A percentile compares a stretch with the other conserved stretches of the same genome.
Conservation (phyloP, 495 filamentous ascomycete genomes). For the Neurospora sp. region DNA sequence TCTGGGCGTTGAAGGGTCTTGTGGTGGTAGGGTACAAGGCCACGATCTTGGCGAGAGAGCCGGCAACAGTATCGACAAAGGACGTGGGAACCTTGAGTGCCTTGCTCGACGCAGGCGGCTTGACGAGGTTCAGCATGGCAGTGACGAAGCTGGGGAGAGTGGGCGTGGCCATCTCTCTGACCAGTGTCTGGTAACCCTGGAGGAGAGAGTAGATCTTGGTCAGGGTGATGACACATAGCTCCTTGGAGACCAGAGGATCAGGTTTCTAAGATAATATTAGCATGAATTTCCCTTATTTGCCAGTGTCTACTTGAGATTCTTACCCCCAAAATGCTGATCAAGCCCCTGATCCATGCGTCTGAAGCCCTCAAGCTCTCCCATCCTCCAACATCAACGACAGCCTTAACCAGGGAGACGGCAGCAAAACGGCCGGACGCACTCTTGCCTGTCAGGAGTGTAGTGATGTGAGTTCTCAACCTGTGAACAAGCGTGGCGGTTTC, state of each 20-base stretch:
- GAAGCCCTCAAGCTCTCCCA: conserved; percentile 64
- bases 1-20: conserved; percentile 59
- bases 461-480: conserved; percentile 68
- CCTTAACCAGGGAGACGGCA: conserved; percentile 66
- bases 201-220: conserved; percentile 74
- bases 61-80: conserved; percentile 49
- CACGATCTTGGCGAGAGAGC: conserved; percentile 54
- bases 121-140: conserved; percentile 58
- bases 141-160: conserved; percentile 64
- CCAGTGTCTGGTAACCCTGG: conserved; percentile 67
- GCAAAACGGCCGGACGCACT: conserved; percentile 63
- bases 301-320: conserved; percentile 6
- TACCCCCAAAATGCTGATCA: conserved; percentile 64
- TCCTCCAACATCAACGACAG: conserved; percentile 68
- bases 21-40: conserved; percentile 68
- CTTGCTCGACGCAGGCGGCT: conserved; percentile 34
- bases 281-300: background rate
- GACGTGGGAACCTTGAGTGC: conserved; percentile 24
- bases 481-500: conserved; percentile 59
- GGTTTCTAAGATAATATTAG: conserved; percentile 48
- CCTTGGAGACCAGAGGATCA: conserved; percentile 62
- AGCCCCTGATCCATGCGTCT: conserved; percentile 58
- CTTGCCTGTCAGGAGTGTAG: conserved; percentile 62
- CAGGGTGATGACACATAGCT: conserved; percentile 61
- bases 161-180: conserved; percentile 83